Evolutionary conservation across 257 asterid species (phyloP), one percentile per base, ranked within the genome.

Genomic region (Knoxia roxburghii): DNA sequence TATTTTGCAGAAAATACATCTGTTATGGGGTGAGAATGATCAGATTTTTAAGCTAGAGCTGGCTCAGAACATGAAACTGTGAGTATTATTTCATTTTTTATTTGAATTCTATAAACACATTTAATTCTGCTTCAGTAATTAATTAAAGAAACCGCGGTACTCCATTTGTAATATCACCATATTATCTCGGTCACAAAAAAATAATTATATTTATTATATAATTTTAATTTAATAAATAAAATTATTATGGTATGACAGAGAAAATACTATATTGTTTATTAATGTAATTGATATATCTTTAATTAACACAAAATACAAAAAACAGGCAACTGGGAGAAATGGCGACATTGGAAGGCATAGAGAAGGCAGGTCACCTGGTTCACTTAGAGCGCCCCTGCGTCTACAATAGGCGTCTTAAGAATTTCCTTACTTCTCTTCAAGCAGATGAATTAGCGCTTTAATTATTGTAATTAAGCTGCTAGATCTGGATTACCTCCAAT

Each of bases 11-110:
- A 80, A 85, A 79, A 91, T 91, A 77, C 96, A 87, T 81, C 88
- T 91, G 46, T 81, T 91, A 0, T 91, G 98, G 98, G 98, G 98
- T 2, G 95, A 87, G 76, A 78, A 91, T 55, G 98, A 91, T 80
- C 89, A 86, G 77, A 84, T 89, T 69, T 91, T 91, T 81, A 89
- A 79, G 37, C 48, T 84, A 64, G 87, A 89, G 61, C 88, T 78
- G 67, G 98, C 98, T 57, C 82, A 81, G 75, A 71, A 78, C 64
- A 87, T 87, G 95, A 84, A 89, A 89, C 82, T 81, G 98, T 89
- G 72, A 78, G 89, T 64, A 77, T 45, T 62, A 20, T 7, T n/a
- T n/a, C n/a, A n/a, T n/a, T n/a, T n/a, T n/a, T n/a, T n/a, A n/a
- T n/a, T n/a, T n/a, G n/a, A n/a, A n/a, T n/a, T n/a, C n/a, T n/a